Conservation (phyloP, 805 yeast species). For the Wickerhamomyces canadensis region DNA sequence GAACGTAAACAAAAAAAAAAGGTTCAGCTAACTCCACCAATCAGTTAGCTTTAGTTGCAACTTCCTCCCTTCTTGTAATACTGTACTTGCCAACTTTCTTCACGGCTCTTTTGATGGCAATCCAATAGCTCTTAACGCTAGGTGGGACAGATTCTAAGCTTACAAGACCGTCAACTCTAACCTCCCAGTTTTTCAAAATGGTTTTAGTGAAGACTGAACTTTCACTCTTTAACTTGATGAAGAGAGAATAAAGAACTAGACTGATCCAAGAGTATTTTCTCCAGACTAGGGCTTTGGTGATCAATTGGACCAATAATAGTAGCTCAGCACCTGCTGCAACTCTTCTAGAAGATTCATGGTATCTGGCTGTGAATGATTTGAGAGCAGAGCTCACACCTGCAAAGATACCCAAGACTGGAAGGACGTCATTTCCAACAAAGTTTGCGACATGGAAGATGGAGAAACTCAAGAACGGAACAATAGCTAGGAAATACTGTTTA, state of each 20-base stretch:
- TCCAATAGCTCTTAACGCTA: conserved; percentile 43
- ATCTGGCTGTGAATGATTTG: conserved; percentile 40
- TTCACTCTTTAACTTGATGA: conserved; percentile 75
- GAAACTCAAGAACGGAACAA: conserved; percentile 70
- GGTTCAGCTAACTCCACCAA: background rate
- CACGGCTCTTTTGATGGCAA: conserved; percentile 33
- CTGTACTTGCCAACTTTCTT: conserved; percentile 7
- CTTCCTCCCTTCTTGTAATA: background rate
- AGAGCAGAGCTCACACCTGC: conserved; percentile 26
- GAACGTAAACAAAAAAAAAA: no score
- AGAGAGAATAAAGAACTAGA: conserved; percentile 47
- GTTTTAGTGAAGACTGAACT: conserved; percentile 67
- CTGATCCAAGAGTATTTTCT: conserved; percentile 58
- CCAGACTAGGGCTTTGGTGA: conserved; percentile 54
- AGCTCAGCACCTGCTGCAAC: conserved; percentile 59
- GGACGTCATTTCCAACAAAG: conserved; percentile 56
- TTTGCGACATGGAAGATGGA: conserved; percentile 79
- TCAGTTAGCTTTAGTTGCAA: background rate
- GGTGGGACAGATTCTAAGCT: conserved; percentile 51
- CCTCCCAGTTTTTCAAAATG: conserved; percentile 64
- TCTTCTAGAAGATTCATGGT: conserved; percentile 55
- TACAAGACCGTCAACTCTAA: conserved; percentile 53
- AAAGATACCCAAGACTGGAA: conserved; percentile 48
- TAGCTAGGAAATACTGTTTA: conserved; percentile 50
- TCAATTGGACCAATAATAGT: conserved; percentile 32